A percentile compares a stretch with the other conserved stretches of the same genome.
phyloP scores from a whole-genome alignment of 2,329 filamentous ascomycete species.

The Onygena corvina region DNA sequence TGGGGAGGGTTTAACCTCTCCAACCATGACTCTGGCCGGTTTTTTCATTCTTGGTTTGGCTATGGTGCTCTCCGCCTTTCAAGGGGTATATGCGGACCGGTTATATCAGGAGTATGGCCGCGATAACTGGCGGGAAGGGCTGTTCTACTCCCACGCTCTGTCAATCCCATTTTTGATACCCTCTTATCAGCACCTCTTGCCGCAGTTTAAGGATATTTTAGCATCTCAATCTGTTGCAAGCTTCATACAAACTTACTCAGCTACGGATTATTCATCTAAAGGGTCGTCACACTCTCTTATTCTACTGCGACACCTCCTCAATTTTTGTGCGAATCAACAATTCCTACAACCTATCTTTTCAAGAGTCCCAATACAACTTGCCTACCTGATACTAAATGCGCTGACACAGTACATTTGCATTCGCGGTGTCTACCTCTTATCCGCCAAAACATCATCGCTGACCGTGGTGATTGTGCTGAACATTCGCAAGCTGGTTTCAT shows the following conservation, averaged over 20 bases:
- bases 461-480: slow-evolving; percentile 96
- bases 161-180: slow-evolving; percentile 36
- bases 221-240: slow-evolving; percentile 26
- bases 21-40: slow-evolving; percentile 44
- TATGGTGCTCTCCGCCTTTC: slow-evolving; percentile 80
- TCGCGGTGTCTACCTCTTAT: slow-evolving; percentile 86
- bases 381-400: slow-evolving; percentile 43
- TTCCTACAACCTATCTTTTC: slow-evolving; percentile 20
- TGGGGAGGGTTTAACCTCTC: slow-evolving; percentile 24
- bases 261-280: slow-evolving; percentile 31
- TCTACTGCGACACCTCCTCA: slow-evolving; percentile 36
- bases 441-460: slow-evolving; percentile 74
- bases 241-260: slow-evolving; percentile 27
- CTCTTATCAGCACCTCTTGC: slow-evolving; percentile 25
- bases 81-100: slow-evolving; percentile 89
- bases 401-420: slow-evolving; percentile 92
- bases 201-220: slow-evolving; percentile 28
- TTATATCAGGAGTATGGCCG: slow-evolving; percentile 73
- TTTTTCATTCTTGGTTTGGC: slow-evolving; percentile 75
- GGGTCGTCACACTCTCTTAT: slow-evolving; percentile 42
- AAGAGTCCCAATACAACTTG: slow-evolving; percentile 26
- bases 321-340: slow-evolving; percentile 15
- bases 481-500: slow-evolving; percentile 82
- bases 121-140: slow-evolving; percentile 81
- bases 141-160: slow-evolving; percentile 71